A percentile compares a stretch with the other conserved stretches of the same genome.
These are phyloP conservation scores for Tulasnella sp. DNA, from an alignment of 768 basidiomycete species.

Conservation along the genomic window DNA sequence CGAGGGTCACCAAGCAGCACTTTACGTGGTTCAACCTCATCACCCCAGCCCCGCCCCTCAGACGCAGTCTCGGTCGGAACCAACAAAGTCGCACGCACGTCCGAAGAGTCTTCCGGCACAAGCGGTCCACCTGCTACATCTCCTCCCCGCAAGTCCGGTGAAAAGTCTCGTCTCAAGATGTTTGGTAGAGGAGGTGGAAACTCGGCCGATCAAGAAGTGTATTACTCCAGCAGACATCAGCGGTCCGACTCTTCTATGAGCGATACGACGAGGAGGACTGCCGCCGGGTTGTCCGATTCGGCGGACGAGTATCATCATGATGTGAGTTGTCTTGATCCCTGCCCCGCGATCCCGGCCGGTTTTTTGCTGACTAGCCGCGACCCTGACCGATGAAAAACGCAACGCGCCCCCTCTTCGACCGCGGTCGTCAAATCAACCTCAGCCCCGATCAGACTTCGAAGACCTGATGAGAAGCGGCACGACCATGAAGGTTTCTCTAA, in stretches of 20 bases:
- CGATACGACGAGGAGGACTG: neutral
- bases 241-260: constrained; percentile 4
- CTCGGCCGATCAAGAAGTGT: neutral
- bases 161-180: constrained; percentile 21
- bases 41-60: constrained; percentile 20
- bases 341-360: neutral
- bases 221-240: neutral
- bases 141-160: constrained; percentile 11
- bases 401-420: neutral
- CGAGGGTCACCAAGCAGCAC: constrained; percentile 10
- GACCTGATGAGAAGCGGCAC: constrained; percentile 83
- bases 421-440: neutral
- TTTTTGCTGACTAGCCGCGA: neutral
- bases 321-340: constrained; percentile 19
- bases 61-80: neutral
- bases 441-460: constrained; percentile 64
- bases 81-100: constrained; percentile 9
- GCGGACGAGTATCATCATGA: constrained; percentile 20
- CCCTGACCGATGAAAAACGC: neutral
- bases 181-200: neutral
- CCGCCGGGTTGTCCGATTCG: neutral
- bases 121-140: neutral
- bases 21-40: constrained; percentile 19
- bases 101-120: constrained; percentile 6
- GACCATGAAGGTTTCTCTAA: constrained; percentile 94